Base-by-base conservation (phyloP, 495 filamentous ascomycete genomes). In the Tirmania nivea region DNA sequence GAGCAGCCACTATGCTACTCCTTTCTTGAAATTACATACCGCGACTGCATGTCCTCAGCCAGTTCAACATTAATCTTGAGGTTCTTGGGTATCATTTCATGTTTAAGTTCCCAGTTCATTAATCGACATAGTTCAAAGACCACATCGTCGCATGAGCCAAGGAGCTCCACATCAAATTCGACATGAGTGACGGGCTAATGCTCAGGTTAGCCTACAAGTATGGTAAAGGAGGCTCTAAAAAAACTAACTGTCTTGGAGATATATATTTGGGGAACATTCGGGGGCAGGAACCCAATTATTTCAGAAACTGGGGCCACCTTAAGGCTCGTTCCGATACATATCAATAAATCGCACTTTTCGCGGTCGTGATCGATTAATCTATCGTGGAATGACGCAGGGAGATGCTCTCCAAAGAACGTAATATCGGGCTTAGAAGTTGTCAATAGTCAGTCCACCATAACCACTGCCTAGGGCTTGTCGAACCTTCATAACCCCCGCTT, bases 261-360 rank as follows among this genome's bases (percentile, higher is more conserved):
- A 66, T 89, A 96, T 55, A 99, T 85, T 65, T 95, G 90, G 4
- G 90, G 90, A 20, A 95, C 79, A 21, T 82, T 63, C 14, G 77
- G 67, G 0, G 86, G 85, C 10, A 96, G 60, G 36, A 83, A 80
- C 1, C 83, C 78, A 1, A 88, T 83, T 20, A 95, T 84, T 68
- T 96, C 89, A 35, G 80, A 83, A 8, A 97, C 90, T 25, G 90
- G 90, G 3, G 87, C 87, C 4, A 97, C 90, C 64, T 95, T 94
- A 59, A 97, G 73, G n/a, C 80, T 86, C 1, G 90, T 96, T 49
- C 90, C 90, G 58, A 97, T 95, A 56, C 94, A 90, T 53, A 97
- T 80, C 58, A 96, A 84, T n/a, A 97, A 70, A 59, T 97, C 90
- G 7, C 83, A 85, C 16, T 73, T 68, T 50, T 85, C 76, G 39